Percentiles rank a stretch among this genome's conserved stretches.
phyloP scores from a whole-genome alignment of 2,329 filamentous ascomycete genomes.

The Sphaerulina musiva region DNA sequence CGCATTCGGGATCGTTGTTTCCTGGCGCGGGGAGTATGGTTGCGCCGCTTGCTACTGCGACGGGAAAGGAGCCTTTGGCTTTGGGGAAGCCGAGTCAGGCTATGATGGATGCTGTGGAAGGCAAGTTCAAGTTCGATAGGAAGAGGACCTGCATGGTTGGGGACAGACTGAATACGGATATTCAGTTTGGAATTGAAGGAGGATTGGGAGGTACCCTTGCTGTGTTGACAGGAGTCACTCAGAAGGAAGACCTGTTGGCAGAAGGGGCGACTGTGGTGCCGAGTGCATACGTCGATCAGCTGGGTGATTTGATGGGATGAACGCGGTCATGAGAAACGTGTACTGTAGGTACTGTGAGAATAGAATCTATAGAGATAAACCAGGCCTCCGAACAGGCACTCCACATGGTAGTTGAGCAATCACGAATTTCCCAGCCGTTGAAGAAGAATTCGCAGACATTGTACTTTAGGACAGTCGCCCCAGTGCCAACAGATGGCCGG shows the following conservation, averaged over 20 bases:
- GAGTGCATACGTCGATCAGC: slow-evolving; percentile 72
- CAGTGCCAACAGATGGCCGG: too few species aligned
- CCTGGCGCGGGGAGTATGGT: slow-evolving; percentile 82
- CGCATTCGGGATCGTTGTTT: slow-evolving; percentile 74
- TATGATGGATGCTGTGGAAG: slow-evolving; percentile 99
- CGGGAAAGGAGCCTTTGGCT: slow-evolving; percentile 61
- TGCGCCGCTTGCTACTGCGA: slow-evolving; percentile 63
- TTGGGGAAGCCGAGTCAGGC: slow-evolving; percentile 94
- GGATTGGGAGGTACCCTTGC: slow-evolving; percentile 84
- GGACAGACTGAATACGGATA: slow-evolving; percentile 89
- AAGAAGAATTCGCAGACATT: too few species aligned
- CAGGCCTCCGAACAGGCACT: too few species aligned
- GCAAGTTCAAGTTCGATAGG: slow-evolving; percentile 84
- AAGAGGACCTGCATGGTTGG: slow-evolving; percentile 89
- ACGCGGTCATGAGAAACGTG: background rate
- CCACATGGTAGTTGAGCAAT: too few species aligned
- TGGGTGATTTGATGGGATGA: slow-evolving; percentile 62
- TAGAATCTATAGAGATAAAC: background rate
- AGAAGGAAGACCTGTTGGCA: slow-evolving; percentile 74
- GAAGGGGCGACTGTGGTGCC: slow-evolving; percentile 64
- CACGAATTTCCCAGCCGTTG: too few species aligned
- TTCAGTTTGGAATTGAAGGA: slow-evolving; percentile 88
- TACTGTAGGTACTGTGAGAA: background rate
- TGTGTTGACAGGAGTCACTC: slow-evolving; percentile 82
- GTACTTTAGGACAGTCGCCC: too few species aligned